Evolutionary conservation across 768 basidiomycete species (phyloP), one percentile per base, ranked within the genome.

Genomic region (Pleurotus platypus): DNA sequence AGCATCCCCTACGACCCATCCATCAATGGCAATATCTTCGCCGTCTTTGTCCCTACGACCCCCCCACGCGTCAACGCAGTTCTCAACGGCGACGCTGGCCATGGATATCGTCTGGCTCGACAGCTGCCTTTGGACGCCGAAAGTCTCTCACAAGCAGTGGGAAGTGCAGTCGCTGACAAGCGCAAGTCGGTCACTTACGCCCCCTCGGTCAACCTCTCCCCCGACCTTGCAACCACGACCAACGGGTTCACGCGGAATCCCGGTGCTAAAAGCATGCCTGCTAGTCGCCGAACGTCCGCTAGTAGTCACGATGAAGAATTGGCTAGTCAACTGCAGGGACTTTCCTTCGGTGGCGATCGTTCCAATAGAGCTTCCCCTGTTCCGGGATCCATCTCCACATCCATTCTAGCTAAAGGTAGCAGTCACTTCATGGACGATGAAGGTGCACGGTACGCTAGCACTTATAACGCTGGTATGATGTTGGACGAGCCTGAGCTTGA

Each of bases 401-500:
- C 85, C 11, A 75, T 81, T 57, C 66, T 86, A 58, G 70, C 77
- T 27, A 76, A 82, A 62, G 79, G 74, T 8, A 78, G 75, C 61
- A 73, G 74, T 9, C 78, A 81, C 16, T 84, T 82, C 63, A 75
- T 66, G 18, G 81, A 83, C 46, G 85, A 84, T 48, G 86, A 89
- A 54, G 82, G 79, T 38, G 72, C 76, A 15, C 78, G 76, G 50
- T 82, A 84, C 66, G 82, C 82, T 5, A 84, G 79, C 59, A 78
- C 78, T 35, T 91, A 85, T 70, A 92, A 92, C 66, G 83, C 89
- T 39, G 90, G 90, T 26, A 87, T 92, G 86, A 86, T 95, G 85
- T 75, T 96, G 60, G 94, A 96, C 63, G 90, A 95, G 69, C 92
- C n/a, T n/a, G n/a, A 95, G 66, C 73, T 96, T 62, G 94, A 96